Evolutionary conservation across 495 filamentous ascomycete species (phyloP), one percentile per base, ranked within the genome.

Genomic region (Neurospora sp.): DNA sequence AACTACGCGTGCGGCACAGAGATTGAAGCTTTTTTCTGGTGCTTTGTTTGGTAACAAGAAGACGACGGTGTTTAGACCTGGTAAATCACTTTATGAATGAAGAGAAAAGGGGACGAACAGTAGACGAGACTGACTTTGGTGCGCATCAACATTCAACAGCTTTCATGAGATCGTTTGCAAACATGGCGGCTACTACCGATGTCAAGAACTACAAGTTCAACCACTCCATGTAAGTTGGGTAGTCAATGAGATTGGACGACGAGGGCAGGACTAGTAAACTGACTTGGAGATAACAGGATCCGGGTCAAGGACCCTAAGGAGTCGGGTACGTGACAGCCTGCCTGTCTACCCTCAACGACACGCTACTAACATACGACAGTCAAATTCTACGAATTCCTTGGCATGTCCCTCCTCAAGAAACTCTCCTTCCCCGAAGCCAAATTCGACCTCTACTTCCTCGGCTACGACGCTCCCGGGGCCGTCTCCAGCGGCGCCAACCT

Each of bases 331-430:
- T 76, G 61, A n/a, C 16, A 53, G 22, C 20, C 12, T 59, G 42
- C 20, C 12, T 59, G 42, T 31, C 53, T 41, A 2, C 31, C 40
- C 27, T 41, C 6, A 41, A 9, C 27, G 53, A 16, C 12, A 45
- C 18, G 7, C 4, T n/a, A 45, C 18, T 45, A 18, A 45, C 41
- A 6, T 2, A 37, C 35, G 35, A 20, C 68, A 89, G 90, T 98
- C 83, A 92, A 96, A 76, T 99, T 93, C 86, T 99, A 98, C 82
- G 88, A 97, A 75, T 92, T 93, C 84, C 91, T 99, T 18, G 96
- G 96, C 76, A 89, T 99, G 86, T 93, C 84, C 81, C 83, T 94
- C 77, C 87, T 98, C 80, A 88, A 92, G 74, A 91, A 92, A 78
- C 85, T 94, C 42, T 85, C 90, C 69, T 84, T 86, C 76, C 81